Evolutionary conservation across 2,329 filamentous ascomycete genomes (phyloP).

Genomic region (Pseudogymnoascus sp.): DNA sequence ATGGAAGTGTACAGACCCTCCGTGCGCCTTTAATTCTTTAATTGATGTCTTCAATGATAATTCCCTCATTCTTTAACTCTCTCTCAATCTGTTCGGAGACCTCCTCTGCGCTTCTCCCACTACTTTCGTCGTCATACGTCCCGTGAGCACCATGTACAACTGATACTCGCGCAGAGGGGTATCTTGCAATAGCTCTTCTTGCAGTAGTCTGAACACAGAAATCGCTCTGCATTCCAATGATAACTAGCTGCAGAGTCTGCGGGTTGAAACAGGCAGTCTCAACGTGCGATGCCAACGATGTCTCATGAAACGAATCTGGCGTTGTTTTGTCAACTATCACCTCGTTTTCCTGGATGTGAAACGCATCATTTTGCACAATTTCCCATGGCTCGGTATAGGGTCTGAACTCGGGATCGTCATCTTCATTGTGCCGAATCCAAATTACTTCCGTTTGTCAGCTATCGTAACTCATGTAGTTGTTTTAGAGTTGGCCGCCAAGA

Average conservation of each 20-base stretch:
- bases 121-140: background rate
- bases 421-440: conserved; percentile 3
- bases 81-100: background rate
- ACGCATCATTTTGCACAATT: background rate
- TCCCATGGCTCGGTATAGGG: background rate
- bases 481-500: background rate
- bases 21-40: background rate
- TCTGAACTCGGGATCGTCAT: background rate
- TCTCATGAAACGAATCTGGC: background rate
- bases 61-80: background rate
- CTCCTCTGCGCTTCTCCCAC: background rate
- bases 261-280: background rate
- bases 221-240: background rate
- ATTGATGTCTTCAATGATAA: background rate
- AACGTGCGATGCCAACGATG: background rate
- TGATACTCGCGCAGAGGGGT: background rate
- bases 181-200: background rate
- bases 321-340: background rate
- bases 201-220: background rate
- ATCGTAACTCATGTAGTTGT: background rate
- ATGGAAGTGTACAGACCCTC: background rate
- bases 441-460: conserved; percentile 2
- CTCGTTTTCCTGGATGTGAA: background rate
- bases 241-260: background rate
- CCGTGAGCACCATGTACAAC: background rate